A percentile compares a stretch with the other conserved stretches of the same genome.
These are phyloP conservation scores for Saxispiralis lemnorum DNA, from an alignment of 495 filamentous ascomycete species.

Conservation along the genomic window DNA sequence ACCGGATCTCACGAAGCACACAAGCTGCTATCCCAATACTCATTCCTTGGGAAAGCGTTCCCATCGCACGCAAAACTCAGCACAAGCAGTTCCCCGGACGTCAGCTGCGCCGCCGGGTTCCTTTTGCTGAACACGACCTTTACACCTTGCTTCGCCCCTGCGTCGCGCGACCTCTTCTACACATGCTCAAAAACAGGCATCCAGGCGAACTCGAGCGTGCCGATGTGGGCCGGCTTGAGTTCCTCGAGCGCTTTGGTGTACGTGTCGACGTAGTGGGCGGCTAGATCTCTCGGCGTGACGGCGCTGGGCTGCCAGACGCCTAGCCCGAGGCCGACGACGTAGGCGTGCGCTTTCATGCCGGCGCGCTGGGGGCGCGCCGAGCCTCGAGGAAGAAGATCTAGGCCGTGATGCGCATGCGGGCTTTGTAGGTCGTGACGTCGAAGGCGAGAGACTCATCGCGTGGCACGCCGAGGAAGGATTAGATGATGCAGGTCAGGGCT, in stretches of 20 bases:
- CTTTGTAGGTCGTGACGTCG: conserved; percentile 15
- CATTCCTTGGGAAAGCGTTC: conserved; percentile 26
- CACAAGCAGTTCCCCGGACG: conserved; percentile 19
- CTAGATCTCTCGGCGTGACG: conserved; percentile 1
- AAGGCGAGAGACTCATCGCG: conserved; percentile 1
- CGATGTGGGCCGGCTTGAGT: conserved; percentile 1
- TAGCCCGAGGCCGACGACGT: conserved; percentile 26
- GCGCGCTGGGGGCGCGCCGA: conserved; percentile 11
- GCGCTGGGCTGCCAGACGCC: conserved; percentile 19
- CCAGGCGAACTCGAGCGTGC: conserved; percentile 11
- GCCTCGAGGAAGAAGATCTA: conserved; percentile 23
- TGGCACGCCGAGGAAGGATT: conserved; percentile 2
- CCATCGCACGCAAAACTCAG: conserved; percentile 27
- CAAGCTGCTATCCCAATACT: conserved; percentile 23
- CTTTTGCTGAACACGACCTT: conserved; percentile 19
- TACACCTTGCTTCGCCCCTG: conserved; percentile 9
- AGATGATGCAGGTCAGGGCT: conserved; percentile 1
- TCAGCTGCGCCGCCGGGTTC: conserved; percentile 20
- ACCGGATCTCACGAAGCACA: conserved; percentile 22
- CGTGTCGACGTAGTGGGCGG: conserved; percentile 16
- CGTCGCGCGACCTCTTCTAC: conserved; percentile 1
- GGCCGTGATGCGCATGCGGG: conserved; percentile 18
- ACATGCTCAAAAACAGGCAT: neutral
- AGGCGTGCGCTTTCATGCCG: conserved; percentile 19
- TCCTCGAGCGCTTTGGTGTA: conserved; percentile 8